Evolutionary conservation across 2,329 filamentous ascomycete species (phyloP).

Genomic region (Xylaria polymorpha): DNA sequence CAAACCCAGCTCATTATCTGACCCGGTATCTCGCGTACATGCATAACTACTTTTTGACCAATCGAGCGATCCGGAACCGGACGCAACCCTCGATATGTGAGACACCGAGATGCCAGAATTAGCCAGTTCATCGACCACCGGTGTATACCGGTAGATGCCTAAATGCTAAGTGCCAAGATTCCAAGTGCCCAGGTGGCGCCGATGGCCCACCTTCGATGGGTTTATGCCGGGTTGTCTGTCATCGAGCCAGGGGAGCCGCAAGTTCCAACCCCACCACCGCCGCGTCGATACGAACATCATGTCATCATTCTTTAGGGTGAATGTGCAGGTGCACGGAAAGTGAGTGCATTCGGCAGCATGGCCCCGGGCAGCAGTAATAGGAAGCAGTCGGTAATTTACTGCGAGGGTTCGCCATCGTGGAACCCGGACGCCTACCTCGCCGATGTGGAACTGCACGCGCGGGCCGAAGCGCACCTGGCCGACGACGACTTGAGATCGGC

Average conservation of each 20-base stretch:
- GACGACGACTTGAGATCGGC: constrained; percentile 58
- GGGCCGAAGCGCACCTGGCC: constrained; percentile 54
- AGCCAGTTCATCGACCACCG: not conserved
- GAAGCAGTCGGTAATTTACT: constrained; percentile 51
- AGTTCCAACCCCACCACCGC: constrained; percentile 18
- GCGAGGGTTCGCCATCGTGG: constrained; percentile 59
- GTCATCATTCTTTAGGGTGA: not conserved
- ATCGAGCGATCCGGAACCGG: not conserved
- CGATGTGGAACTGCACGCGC: constrained; percentile 54
- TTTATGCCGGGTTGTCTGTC: too few species aligned
- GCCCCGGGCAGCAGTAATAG: constrained; percentile 19
- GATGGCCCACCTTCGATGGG: too few species aligned
- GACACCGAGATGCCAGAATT: not conserved
- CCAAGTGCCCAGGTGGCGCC: too few species aligned
- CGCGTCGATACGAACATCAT: constrained; percentile 1
- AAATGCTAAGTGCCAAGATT: too few species aligned
- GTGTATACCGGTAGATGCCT: not conserved
- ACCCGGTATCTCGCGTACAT: too few species aligned
- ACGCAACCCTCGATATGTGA: not conserved
- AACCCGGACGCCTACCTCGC: constrained; percentile 55
- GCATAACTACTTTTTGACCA: not conserved
- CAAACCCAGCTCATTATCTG: not conserved
- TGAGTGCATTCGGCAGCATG: constrained; percentile 14
- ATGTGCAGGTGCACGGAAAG: not conserved
- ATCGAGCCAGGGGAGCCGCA: not conserved